Evolutionary conservation across 306 rosid species (phyloP), one percentile per base, ranked within the genome.

Genomic region (Hylodesmum podocarpum): DNA sequence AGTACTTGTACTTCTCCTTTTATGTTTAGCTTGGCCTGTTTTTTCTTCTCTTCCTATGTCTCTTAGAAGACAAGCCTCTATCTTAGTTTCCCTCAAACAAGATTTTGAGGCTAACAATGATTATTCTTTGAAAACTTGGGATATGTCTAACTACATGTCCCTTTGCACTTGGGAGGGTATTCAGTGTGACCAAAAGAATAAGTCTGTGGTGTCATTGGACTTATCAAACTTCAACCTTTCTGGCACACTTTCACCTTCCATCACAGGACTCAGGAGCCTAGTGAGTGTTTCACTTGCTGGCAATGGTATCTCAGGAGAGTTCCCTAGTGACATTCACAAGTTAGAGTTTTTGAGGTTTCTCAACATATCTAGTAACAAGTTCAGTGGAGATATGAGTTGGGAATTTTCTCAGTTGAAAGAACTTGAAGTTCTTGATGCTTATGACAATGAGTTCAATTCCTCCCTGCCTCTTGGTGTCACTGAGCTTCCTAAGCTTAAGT

Each of bases 141-240:
- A 88, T 54, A 72, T 70, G 21, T 83, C 94, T 15, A 88, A 91
- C 82, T 73, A 76, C 81, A 51, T 80, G 77, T 82, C 73, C 31
- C 86, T 94, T n/a, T 94, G 98, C 78, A 64, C 86, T 33, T 94
- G 98, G 98, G 25, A 66, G 37, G 98, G 97, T 3, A 78, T 94
- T 79, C 63, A 73, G 65, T 94, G 98, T 79, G 88, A 89, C 83
- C 29, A 19, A 19, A 51, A 34, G 40, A 86, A 81, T 46, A 79
- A 15, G 51, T 80, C 87, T 16, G 87, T 91, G n/a, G 77, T 91
- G 31, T 88, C 96, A 28, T 22, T 94, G 1, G 92, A 91, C 67
- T 73, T 94, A 63, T 87, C 98, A 72, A 84, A 85, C 81, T 73
- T 73, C 57, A 94, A 90, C 75, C 33, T 94, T 77, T 89, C 94